Evolutionary conservation across 768 basidiomycete species (phyloP).

Genomic region (Leccinum boreale): DNA sequence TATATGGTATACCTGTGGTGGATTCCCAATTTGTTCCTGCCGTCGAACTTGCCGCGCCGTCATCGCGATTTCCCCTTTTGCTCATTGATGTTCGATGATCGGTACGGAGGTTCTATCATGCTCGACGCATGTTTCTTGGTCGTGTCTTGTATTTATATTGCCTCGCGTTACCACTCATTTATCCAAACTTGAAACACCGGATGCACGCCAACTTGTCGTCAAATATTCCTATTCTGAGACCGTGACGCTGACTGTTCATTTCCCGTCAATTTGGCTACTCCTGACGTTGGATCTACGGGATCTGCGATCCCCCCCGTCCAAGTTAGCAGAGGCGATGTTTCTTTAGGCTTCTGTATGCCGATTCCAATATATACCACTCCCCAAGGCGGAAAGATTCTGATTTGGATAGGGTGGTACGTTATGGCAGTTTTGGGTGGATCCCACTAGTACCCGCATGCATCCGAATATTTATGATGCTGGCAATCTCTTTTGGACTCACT

Average conservation of each 20-base stretch:
- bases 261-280: constrained; percentile 1
- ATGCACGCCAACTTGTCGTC: constrained; percentile 12
- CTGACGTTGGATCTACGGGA: constrained; percentile 14
- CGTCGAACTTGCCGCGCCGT: constrained; percentile 65
- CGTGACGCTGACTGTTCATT: constrained; percentile 3
- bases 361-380: too few species aligned
- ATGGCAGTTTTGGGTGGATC: too few species aligned
- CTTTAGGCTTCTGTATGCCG: too few species aligned
- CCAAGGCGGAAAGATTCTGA: too few species aligned
- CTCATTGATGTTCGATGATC: constrained; percentile 46
- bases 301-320: constrained; percentile 7
- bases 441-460: too few species aligned
- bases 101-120: constrained; percentile 16
- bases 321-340: too few species aligned
- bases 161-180: constrained; percentile 27
- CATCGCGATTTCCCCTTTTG: constrained; percentile 71
- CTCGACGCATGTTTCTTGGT: constrained; percentile 14
- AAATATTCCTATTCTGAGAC: constrained; percentile 14
- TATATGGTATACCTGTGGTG: constrained; percentile 48
- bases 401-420: too few species aligned
- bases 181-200: constrained; percentile 26
- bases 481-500: too few species aligned
- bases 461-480: too few species aligned
- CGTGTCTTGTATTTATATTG: constrained; percentile 13
- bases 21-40: constrained; percentile 58